phyloP scores from a whole-genome alignment of 2,329 filamentous ascomycete genomes.

The Paecilomyces sp. region DNA sequence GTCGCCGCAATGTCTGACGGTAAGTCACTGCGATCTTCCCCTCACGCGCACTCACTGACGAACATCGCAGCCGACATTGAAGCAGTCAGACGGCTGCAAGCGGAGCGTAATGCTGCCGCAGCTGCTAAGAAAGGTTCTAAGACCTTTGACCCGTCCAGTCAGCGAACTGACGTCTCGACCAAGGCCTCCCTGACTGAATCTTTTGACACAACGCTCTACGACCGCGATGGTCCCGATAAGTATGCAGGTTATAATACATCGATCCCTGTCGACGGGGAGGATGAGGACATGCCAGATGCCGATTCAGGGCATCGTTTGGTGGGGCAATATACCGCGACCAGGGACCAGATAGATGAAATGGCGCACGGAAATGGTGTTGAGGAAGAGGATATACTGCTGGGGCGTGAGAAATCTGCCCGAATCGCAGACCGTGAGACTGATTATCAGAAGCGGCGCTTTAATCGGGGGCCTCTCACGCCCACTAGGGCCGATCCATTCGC shows the following conservation, averaged over 20 bases:
- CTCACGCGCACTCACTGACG: constrained; percentile 14
- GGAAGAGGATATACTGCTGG: constrained; percentile 82
- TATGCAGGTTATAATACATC: constrained; percentile 88
- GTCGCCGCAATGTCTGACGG: constrained; percentile 37
- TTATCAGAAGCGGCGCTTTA: constrained; percentile 92
- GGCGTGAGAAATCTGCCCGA: constrained; percentile 79
- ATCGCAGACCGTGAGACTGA: constrained; percentile 93
- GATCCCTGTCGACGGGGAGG: constrained; percentile 70
- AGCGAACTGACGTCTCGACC: constrained; percentile 75
- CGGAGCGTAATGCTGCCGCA: constrained; percentile 79
- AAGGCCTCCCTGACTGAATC: constrained; percentile 84
- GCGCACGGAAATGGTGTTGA: constrained; percentile 77
- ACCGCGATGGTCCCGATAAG: constrained; percentile 67
- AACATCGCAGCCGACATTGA: constrained; percentile 65
- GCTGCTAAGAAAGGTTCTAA: constrained; percentile 73
- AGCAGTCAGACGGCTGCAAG: constrained; percentile 77
- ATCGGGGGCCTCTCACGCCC: constrained; percentile 71
- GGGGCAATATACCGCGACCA: constrained; percentile 92
- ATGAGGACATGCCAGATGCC: constrained; percentile 70
- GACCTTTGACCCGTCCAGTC: constrained; percentile 68
- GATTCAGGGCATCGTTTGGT: constrained; percentile 73
- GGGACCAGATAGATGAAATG: constrained; percentile 89
- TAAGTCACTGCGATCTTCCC: constrained; percentile 17
- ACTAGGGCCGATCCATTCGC: constrained; percentile 82
- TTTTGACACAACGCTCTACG: constrained; percentile 85